Percentiles rank a stretch among this genome's conserved stretches.
Conservation (phyloP, 352 stramenopile species). For the Globisporangium nagaii region DNA sequence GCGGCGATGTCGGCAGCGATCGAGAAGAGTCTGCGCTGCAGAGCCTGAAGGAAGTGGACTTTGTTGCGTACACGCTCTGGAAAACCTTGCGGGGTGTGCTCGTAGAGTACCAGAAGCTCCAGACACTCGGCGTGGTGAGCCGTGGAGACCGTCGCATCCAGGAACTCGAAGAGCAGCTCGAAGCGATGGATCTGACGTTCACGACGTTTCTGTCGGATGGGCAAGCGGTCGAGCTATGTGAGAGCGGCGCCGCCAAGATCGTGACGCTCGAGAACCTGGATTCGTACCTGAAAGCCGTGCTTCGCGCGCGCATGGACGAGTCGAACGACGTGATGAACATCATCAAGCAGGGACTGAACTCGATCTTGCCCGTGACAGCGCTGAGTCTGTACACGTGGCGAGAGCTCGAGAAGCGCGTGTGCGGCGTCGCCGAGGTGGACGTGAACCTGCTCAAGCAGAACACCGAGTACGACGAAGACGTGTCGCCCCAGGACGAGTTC, state of each 20-base stretch:
- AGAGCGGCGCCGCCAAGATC: constrained; percentile 19
- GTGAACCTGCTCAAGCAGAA: constrained; percentile 63
- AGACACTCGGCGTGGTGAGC: not conserved
- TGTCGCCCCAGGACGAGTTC: constrained; percentile 53
- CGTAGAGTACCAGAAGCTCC: constrained; percentile 13
- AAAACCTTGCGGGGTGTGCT: constrained; percentile 32
- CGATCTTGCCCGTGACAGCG: constrained; percentile 63
- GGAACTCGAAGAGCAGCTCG: constrained; percentile 39
- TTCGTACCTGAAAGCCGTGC: constrained; percentile 37
- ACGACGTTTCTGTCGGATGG: constrained; percentile 73
- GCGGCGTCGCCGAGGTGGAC: constrained; percentile 67
- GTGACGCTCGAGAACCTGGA: constrained; percentile 50
- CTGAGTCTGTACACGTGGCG: constrained; percentile 53
- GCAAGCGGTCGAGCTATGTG: constrained; percentile 34
- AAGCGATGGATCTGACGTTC: constrained; percentile 67
- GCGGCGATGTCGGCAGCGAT: not conserved
- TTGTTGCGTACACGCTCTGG: constrained; percentile 47
- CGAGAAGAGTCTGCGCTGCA: constrained; percentile 27
- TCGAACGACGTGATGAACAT: constrained; percentile 48
- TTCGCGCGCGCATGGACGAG: constrained; percentile 38
- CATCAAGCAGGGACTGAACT: constrained; percentile 69
- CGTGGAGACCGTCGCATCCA: not conserved
- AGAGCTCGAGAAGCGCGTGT: constrained; percentile 72
- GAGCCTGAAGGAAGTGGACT: constrained; percentile 63
- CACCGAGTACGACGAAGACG: constrained; percentile 82